These are phyloP conservation scores for Ceratocystis albifundus DNA, from an alignment of 2,329 filamentous ascomycete genomes.

Conservation along the genomic window DNA sequence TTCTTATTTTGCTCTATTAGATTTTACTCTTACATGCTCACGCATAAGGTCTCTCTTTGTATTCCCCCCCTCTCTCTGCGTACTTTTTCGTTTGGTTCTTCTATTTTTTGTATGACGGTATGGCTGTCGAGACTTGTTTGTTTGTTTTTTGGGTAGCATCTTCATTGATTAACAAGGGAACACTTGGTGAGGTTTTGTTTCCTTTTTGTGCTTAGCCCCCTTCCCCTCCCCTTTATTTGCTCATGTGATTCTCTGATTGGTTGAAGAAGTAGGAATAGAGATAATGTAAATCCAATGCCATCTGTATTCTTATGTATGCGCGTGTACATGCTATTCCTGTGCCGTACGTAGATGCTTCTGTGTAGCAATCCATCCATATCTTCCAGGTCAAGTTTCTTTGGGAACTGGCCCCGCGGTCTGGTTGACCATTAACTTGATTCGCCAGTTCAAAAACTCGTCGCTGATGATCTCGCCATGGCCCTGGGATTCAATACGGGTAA, in stretches of 20 bases:
- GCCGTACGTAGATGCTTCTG: neutral
- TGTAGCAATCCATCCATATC: neutral
- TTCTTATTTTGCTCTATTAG: conserved; percentile 4
- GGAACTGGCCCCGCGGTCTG: conserved; percentile 13
- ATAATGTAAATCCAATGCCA: too few species aligned
- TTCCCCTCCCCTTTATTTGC: too few species aligned
- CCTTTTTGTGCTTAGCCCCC: neutral
- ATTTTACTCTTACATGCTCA: conserved; percentile 3
- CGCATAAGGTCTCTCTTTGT: neutral
- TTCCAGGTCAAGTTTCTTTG: neutral
- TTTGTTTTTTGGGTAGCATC: neutral
- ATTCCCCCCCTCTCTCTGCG: neutral
- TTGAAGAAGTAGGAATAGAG: too few species aligned
- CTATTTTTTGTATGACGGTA: neutral
- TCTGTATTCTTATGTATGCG: too few species aligned
- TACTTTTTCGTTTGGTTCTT: neutral
- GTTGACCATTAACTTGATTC: conserved; percentile 36
- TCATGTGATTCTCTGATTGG: too few species aligned
- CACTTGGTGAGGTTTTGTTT: neutral
- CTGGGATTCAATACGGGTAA: conserved; percentile 60
- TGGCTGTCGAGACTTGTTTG: too few species aligned
- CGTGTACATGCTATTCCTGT: neutral
- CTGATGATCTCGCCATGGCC: conserved; percentile 68
- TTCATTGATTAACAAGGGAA: neutral
- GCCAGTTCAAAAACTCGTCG: conserved; percentile 66